Evolutionary conservation across 2,329 filamentous ascomycete genomes (phyloP), one percentile per base, ranked within the genome.

Genomic region (Paramyrothecium roridum): DNA sequence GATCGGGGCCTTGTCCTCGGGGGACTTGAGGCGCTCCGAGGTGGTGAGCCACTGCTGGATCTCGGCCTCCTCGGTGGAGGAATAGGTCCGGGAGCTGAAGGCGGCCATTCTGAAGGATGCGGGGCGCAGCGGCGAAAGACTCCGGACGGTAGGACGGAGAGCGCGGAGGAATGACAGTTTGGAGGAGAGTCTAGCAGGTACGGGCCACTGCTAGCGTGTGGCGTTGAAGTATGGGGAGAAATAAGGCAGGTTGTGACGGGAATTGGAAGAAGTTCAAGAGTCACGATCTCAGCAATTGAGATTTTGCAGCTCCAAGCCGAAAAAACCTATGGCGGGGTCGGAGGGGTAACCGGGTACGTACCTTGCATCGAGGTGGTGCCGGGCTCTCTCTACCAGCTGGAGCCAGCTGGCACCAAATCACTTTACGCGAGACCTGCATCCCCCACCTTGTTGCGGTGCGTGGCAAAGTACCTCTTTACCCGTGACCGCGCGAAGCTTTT

Each of bases 1-100:
- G 58, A 92, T 87, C 60, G 85, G 81, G 30, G 83, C 79, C 59
- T 89, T 83, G 65, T 86, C 80, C 56, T 83, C 78, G 33, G 81
- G 70, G 56, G 73, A 63, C 61, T 69, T 70, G 68, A 96, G 83
- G 62, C 88, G 86, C 58, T 87, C 82, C 46, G 90, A 85, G 48
- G 89, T 90, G 67, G 85, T 87, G 68, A 93, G 82, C 93, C 93
- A 97, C 79, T 95, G 88, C 74, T 88, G 86, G 72, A 96, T 89
- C 76, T 96, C 91, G 19, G 89, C 84, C 76, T 93, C 87, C 77
- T 98, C 93, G 61, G 85, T 82, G 65, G 87, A 80, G 59, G 85
- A 85, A 79, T 95, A 96, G 65, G 83, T 86, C 69, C 84, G 82
- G 60, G 82, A 76, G 61, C 83, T 79, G 76, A 91, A 85, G 67